Conservation (phyloP, 208 protist genomes). For the Crithidia expoeki region DNA sequence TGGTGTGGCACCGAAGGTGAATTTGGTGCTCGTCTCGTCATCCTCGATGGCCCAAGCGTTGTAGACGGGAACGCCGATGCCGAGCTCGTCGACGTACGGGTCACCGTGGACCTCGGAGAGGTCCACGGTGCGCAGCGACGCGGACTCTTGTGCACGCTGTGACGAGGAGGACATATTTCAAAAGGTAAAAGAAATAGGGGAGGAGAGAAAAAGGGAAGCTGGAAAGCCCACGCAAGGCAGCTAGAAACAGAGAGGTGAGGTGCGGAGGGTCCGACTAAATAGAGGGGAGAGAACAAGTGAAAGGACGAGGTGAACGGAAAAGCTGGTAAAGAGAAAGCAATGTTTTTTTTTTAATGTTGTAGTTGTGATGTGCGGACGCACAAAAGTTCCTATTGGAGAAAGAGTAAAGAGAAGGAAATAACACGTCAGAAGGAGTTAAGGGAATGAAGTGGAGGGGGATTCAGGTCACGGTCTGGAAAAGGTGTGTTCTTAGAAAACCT, state of each 20-base stretch:
- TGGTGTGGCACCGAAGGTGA: background rate
- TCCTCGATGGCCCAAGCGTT: constrained; percentile 41
- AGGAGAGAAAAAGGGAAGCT: background rate
- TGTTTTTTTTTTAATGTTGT: too few relatives aligned
- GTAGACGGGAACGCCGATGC: constrained; percentile 48
- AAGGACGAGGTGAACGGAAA: too few relatives aligned
- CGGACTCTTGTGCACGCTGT: constrained; percentile 6
- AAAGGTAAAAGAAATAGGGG: background rate
- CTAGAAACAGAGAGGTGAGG: background rate
- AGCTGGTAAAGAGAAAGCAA: too few relatives aligned
- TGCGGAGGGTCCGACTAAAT: too few relatives aligned
- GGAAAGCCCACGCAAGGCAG: background rate
- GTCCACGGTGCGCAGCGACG: constrained; percentile 11
- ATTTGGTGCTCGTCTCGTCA: constrained; percentile 27
- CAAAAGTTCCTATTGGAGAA: too few relatives aligned
- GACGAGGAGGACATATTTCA: background rate
- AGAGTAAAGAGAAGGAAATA: background rate
- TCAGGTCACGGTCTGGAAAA: too few relatives aligned
- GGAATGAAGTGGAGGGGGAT: too few relatives aligned
- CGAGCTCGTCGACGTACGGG: constrained; percentile 45
- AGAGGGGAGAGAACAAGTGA: too few relatives aligned
- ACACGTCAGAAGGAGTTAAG: background rate
- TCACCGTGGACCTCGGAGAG: constrained; percentile 39
- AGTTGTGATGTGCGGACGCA: too few relatives aligned
- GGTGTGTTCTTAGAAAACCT: background rate